Percentiles rank a stretch among this genome's conserved stretches.
Conservation (phyloP, 371 early-diverging fungal genomes). For the Rhizomucor pusillus region DNA sequence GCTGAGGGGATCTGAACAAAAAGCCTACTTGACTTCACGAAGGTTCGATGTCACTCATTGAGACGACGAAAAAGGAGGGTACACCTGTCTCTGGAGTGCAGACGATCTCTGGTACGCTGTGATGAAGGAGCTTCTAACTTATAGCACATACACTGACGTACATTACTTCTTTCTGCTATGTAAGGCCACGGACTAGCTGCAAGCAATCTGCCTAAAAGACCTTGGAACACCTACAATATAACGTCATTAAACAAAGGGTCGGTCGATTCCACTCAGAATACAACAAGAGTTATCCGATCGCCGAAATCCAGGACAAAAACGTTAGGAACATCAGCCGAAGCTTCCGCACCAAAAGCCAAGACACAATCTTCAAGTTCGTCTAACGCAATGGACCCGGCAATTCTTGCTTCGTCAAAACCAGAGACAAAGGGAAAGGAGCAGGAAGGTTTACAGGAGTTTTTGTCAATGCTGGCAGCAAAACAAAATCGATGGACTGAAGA, state of each 20-base stretch:
- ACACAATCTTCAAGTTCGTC: no score
- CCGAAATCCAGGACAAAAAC: background rate
- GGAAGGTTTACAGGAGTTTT: slow-evolving; percentile 4
- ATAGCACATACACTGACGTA: background rate
- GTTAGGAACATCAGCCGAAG: no score
- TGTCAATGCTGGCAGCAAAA: background rate
- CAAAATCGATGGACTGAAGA: background rate
- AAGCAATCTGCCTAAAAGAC: slow-evolving; percentile 6
- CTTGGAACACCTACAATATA: slow-evolving; percentile 13
- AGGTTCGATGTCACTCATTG: slow-evolving; percentile 20
- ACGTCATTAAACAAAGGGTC: slow-evolving; percentile 3
- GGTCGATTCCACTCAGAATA: background rate
- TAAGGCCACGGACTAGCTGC: slow-evolving; percentile 9
- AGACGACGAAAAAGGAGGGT: slow-evolving; percentile 17
- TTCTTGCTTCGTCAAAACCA: no score
- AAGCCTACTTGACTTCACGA: slow-evolving; percentile 1
- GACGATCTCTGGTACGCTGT: slow-evolving; percentile 15
- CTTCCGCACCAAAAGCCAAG: no score
- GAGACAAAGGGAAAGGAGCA: background rate
- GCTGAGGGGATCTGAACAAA: background rate
- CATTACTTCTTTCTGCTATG: slow-evolving; percentile 1
- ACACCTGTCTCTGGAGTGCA: slow-evolving; percentile 14
- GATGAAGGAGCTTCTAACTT: background rate
- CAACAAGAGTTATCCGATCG: background rate
- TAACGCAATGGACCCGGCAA: no score